Evolutionary conservation across 495 filamentous ascomycete species (phyloP).

Genomic region (Podospora conica): DNA sequence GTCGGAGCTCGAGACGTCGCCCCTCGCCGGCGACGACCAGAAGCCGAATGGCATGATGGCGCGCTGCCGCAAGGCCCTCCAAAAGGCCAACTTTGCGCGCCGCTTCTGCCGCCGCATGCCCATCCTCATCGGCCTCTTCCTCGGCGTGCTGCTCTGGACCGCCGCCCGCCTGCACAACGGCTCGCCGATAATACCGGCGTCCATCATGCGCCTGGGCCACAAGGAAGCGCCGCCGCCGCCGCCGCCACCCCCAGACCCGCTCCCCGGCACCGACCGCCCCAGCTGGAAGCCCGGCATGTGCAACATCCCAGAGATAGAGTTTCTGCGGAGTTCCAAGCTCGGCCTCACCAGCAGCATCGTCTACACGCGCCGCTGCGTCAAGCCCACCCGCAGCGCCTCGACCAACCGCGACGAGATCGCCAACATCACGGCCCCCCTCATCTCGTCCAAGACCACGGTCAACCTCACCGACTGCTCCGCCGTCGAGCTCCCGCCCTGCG

Average conservation of each 20-base stretch:
- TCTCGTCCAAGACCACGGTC: constrained; percentile 25
- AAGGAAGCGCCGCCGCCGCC: background rate
- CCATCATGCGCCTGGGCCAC: background rate
- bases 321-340: constrained; percentile 23
- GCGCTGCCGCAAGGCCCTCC: constrained; percentile 6
- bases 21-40: background rate
- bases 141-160: constrained; percentile 17
- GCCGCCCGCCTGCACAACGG: constrained; percentile 17
- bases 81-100: constrained; percentile 13
- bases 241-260: background rate
- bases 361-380: constrained; percentile 36
- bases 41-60: background rate
- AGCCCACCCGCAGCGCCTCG: constrained; percentile 18
- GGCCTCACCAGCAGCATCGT: constrained; percentile 31
- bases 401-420: constrained; percentile 25
- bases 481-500: constrained; percentile 19
- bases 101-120: constrained; percentile 18
- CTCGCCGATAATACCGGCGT: constrained; percentile 7
- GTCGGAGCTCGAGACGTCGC: background rate
- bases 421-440: constrained; percentile 29
- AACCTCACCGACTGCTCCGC: constrained; percentile 26
- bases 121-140: constrained; percentile 13
- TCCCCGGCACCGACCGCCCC: constrained; percentile 4
- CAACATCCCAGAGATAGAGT: constrained; percentile 16
- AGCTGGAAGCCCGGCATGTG: constrained; percentile 10